phyloP scores from a whole-genome alignment of 2,329 filamentous ascomycete genomes.

The Ceratocystis smalleyi region DNA sequence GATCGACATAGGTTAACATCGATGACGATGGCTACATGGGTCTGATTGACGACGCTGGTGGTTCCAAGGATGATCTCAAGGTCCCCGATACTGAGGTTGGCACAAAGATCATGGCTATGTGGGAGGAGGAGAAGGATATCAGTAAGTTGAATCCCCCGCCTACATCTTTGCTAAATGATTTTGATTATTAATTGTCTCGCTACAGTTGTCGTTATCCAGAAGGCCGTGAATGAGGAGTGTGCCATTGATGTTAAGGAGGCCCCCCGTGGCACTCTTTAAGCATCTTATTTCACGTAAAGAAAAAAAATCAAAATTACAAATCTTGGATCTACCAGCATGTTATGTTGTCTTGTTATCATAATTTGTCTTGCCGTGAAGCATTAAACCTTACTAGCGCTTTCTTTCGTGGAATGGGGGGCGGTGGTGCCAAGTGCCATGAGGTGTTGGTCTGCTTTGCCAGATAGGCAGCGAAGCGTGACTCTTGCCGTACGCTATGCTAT shows the following conservation, averaged over 20 bases:
- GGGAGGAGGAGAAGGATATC: slow-evolving; percentile 80
- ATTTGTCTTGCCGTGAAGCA: background rate
- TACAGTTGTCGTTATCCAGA: slow-evolving; percentile 60
- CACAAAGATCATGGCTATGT: slow-evolving; percentile 69
- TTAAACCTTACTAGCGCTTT: background rate
- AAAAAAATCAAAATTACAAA: slow-evolving; percentile 17
- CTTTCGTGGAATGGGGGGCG: background rate
- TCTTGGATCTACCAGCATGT: slow-evolving; percentile 15
- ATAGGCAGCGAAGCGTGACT: no score
- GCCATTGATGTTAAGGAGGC: slow-evolving; percentile 92
- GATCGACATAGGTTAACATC: slow-evolving; percentile 56
- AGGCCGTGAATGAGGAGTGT: slow-evolving; percentile 89
- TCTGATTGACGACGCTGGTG: slow-evolving; percentile 75
- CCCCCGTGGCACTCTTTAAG: slow-evolving; percentile 29
- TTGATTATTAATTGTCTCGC: slow-evolving; percentile 34
- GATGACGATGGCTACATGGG: slow-evolving; percentile 88
- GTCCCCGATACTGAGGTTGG: slow-evolving; percentile 79
- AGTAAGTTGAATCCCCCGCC: slow-evolving; percentile 45
- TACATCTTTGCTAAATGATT: background rate
- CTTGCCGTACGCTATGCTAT: no score
- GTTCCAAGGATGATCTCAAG: slow-evolving; percentile 89
- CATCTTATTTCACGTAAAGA: slow-evolving; percentile 15
- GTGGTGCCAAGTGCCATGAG: no score
- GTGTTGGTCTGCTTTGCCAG: no score
- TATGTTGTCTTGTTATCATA: background rate